A percentile compares a stretch with the other conserved stretches of the same genome.
Evolutionary conservation across 306 rosid species (phyloP).

Genomic region (Rosa lucieae): DNA sequence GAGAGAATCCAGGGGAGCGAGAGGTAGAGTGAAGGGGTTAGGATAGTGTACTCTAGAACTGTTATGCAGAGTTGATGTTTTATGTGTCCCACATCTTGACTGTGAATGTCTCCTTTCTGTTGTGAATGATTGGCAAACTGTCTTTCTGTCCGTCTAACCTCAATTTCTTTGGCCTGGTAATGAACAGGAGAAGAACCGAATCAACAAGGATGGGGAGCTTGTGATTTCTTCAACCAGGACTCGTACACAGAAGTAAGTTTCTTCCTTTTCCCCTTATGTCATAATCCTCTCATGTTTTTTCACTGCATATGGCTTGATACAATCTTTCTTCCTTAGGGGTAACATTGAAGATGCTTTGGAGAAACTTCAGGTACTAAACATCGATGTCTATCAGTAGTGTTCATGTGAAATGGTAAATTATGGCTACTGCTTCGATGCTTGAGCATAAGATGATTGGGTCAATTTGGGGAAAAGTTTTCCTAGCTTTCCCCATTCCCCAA

Average conservation of each 20-base stretch:
- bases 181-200: slow-evolving; percentile 88
- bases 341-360: slow-evolving; percentile 65
- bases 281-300: slow-evolving; percentile 12
- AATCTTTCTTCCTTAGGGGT: slow-evolving; percentile 43
- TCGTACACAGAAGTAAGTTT: slow-evolving; percentile 79
- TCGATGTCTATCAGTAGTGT: not conserved
- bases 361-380: slow-evolving; percentile 52
- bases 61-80: not conserved
- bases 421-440: not conserved
- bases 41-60: not conserved
- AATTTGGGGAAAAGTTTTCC: not conserved
- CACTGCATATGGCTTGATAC: slow-evolving; percentile 30
- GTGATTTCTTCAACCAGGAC: slow-evolving; percentile 95
- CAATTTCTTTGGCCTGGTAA: slow-evolving; percentile 23
- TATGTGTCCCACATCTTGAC: not conserved
- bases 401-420: not conserved
- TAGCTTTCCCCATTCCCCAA: not conserved
- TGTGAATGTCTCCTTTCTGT: not conserved
- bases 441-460: not conserved
- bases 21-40: not conserved
- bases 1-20: not conserved
- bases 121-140: slow-evolving; percentile 10
- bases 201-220: slow-evolving; percentile 92
- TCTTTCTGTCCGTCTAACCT: slow-evolving; percentile 21
- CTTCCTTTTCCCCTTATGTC: slow-evolving; percentile 29